Evolutionary conservation across 306 rosid species (phyloP), one percentile per base, ranked within the genome.

Genomic region (Malus fusca): DNA sequence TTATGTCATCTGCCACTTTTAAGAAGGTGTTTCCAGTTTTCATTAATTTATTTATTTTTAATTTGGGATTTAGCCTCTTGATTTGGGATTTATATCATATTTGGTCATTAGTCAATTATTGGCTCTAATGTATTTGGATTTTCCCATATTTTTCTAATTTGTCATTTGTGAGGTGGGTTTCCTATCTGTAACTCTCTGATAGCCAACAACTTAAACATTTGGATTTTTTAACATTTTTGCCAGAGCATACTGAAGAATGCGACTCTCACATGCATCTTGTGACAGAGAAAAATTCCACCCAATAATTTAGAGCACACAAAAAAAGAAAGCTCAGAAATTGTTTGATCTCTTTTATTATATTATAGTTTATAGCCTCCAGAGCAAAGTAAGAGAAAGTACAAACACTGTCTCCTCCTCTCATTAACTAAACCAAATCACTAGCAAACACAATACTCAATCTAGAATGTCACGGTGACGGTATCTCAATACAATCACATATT

Each of bases 361-460:
- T n/a, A 44, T 11, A 51, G 7, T 51, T 22, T 58, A 58, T 58
- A 11, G 26, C 28, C 63, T 22, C 15, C 18, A 61, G 5, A 11
- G 60, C 23, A 61, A 43, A 3, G 28, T 44, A 60, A 42, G 77
- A 74, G 69, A 61, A 10, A 9, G 42, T 68, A 74, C 28, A 25
- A 19, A 61, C 77, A 60, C 3, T 21, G 61, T 62, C 69, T 74
- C 69, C 77, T 74, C 69, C 30, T 43, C 77, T 62, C 23, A n/a
- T 58, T 8, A 2, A 6, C n/a, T 28, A 30, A 8, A 40, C 63
- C 71, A 63, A 73, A 66, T 53, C 62, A 61, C 37, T 26, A 61
- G 21, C 13, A 30, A 17, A 21, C 64, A 72, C 68, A 75, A 53
- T 67, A 80, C 75, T 55, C 4, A 33, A 31, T 56, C 23, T 51